Evolutionary conservation across 441 rosid genomes (phyloP), one percentile per base, ranked within the genome.

Genomic region (Manihot esculenta): DNA sequence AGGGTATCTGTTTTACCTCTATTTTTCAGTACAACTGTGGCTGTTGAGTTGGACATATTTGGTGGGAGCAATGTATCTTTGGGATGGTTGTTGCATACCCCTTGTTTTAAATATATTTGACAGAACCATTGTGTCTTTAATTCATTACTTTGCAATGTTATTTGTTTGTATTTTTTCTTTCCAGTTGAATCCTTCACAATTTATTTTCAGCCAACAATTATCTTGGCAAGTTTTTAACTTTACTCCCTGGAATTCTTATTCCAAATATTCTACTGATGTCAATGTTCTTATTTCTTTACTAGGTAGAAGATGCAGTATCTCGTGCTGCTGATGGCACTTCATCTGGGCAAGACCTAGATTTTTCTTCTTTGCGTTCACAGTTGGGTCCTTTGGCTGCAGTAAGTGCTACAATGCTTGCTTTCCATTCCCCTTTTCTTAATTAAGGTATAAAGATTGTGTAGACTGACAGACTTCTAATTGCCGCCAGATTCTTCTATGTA

Each of bases 321-420:
- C 91, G 88, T 77, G 92, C 97, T 62, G 92, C 96, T 79, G 91
- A 86, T 74, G 94, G 87, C 68, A 80, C 84, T 69, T 85, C 90
- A 77, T 77, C 87, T 5, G 80, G 88, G 79, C 97, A 90, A 70
- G 97, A 91, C 81, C 73, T 93, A 75, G 97, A 96, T 80, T 86
- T 96, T 76, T 74, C 81, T 47, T 87, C 89, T 23, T 66, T 96
- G 74, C 93, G 90, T 60, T 83, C 96, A 30, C 91, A 93, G 48
- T 74, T 96, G 78, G 97, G 97, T 78, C 84, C 97, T 76, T 79
- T 96, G 82, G 92, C 99, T 80, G 82, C 96, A 41, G 99, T 93
- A 80, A 85, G 97, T 84, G 56, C 80, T 78, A 57, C 15, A 50
- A 45, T 73, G 51, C 23, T 68, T 60, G 68, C 62, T 71, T 66